These are phyloP conservation scores for Aspergillus sclerotialis DNA, from an alignment of 2,329 filamentous ascomycete species.

Conservation along the genomic window DNA sequence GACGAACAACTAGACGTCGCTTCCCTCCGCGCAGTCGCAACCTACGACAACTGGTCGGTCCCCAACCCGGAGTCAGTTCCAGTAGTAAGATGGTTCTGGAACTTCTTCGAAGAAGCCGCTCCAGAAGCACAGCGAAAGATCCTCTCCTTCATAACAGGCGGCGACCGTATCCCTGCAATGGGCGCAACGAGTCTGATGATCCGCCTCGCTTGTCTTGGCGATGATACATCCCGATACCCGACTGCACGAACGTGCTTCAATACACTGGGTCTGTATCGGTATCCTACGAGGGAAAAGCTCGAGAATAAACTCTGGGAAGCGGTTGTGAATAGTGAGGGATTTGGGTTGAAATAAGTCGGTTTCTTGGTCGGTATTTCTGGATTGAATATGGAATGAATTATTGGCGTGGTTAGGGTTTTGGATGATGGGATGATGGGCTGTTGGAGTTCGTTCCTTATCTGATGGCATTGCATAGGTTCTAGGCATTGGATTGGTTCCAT, in stretches of 20 bases:
- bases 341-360: slow-evolving; percentile 65
- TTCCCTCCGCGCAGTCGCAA: slow-evolving; percentile 67
- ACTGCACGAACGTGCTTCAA: slow-evolving; percentile 91
- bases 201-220: slow-evolving; percentile 66
- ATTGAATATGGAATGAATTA: no score
- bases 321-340: slow-evolving; percentile 84
- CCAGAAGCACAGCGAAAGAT: slow-evolving; percentile 68
- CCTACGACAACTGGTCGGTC: slow-evolving; percentile 72
- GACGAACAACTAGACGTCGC: slow-evolving; percentile 75
- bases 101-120: slow-evolving; percentile 61
- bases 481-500: not conserved
- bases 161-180: slow-evolving; percentile 82
- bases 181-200: slow-evolving; percentile 74
- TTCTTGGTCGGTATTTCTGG: no score
- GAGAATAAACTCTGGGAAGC: slow-evolving; percentile 73
- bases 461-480: not conserved
- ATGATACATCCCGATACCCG: slow-evolving; percentile 68
- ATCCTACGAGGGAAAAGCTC: slow-evolving; percentile 58
- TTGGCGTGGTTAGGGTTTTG: no score
- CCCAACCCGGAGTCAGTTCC: slow-evolving; percentile 52
- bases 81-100: slow-evolving; percentile 82
- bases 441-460: no score
- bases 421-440: not conserved
- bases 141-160: slow-evolving; percentile 81
- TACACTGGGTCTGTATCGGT: slow-evolving; percentile 68